These are phyloP conservation scores for Suillus occidentalis DNA, from an alignment of 768 basidiomycete species.

Conservation along the genomic window DNA sequence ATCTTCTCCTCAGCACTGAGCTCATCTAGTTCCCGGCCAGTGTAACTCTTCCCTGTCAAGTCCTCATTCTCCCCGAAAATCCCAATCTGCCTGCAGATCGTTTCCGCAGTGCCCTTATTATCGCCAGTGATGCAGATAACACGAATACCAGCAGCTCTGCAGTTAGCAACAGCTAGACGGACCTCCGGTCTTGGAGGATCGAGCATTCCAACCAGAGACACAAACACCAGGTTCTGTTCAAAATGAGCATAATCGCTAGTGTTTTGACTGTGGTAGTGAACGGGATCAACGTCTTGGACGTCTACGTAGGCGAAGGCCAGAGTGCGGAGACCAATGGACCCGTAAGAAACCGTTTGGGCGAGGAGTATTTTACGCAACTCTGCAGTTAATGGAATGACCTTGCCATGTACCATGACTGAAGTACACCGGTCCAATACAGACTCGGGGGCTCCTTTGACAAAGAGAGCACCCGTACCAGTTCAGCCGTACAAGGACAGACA, in stretches of 20 bases:
- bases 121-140: conserved; percentile 98
- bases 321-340: conserved; percentile 80
- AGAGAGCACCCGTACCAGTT: conserved; percentile 72
- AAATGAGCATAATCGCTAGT: conserved; percentile 85
- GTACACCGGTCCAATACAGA: conserved; percentile 89
- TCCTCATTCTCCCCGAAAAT: conserved; percentile 88
- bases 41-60: conserved; percentile 93
- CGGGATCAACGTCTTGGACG: conserved; percentile 70
- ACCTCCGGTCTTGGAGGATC: conserved; percentile 98
- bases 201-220: conserved; percentile 95
- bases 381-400: conserved; percentile 62
- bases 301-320: conserved; percentile 89
- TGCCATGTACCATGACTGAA: conserved; percentile 65
- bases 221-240: conserved; percentile 90
- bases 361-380: conserved; percentile 61
- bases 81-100: conserved; percentile 94
- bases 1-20: conserved; percentile 81
- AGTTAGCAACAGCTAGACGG: conserved; percentile 80
- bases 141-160: conserved; percentile 89
- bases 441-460: conserved; percentile 97
- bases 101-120: conserved; percentile 97
- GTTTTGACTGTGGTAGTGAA: conserved; percentile 80
- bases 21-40: conserved; percentile 87
- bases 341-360: conserved; percentile 69
- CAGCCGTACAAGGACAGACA: conserved; percentile 88